These are phyloP conservation scores for grape (Vitis vinifera) DNA, from an alignment of 164 flowering plant genomes.

Conservation along the genomic window DNA sequence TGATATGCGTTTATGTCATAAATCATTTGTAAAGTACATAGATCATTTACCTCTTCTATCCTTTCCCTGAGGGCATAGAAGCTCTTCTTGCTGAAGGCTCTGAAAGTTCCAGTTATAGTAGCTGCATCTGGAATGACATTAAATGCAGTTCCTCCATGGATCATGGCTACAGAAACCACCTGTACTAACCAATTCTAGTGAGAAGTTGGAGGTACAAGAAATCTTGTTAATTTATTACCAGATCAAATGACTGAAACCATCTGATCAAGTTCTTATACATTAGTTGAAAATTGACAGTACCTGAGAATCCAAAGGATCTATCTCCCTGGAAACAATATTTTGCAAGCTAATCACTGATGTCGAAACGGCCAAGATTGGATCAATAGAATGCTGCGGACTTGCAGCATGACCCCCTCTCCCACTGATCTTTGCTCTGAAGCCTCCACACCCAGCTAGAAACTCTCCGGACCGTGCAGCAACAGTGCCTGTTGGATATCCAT, in stretches of 20 bases:
- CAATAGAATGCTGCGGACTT: conserved; percentile 48
- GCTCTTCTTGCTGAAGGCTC: conserved; percentile 53
- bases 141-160: conserved; percentile 50
- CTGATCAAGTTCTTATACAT: no score
- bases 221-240: no score
- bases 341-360: conserved; percentile 57
- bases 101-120: conserved; percentile 56
- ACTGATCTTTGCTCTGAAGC: conserved; percentile 51
- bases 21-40: no score
- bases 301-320: conserved; percentile 70
- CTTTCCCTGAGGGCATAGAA: conserved; percentile 42
- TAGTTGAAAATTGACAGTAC: conserved; percentile 17
- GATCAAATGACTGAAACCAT: no score
- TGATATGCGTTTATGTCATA: no score
- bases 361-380: conserved; percentile 68
- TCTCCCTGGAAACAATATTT: conserved; percentile 61
- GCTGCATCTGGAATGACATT: conserved; percentile 60
- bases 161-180: conserved; percentile 61
- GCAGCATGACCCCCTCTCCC: conserved; percentile 83
- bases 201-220: no score
- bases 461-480: conserved; percentile 54
- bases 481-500: conserved; percentile 30
- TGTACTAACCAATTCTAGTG: conserved; percentile 15
- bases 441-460: conserved; percentile 66
- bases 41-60: conserved; percentile 54